Base-by-base conservation (phyloP, 805 yeast species). In the Candida pseudoglaebosa region DNA sequence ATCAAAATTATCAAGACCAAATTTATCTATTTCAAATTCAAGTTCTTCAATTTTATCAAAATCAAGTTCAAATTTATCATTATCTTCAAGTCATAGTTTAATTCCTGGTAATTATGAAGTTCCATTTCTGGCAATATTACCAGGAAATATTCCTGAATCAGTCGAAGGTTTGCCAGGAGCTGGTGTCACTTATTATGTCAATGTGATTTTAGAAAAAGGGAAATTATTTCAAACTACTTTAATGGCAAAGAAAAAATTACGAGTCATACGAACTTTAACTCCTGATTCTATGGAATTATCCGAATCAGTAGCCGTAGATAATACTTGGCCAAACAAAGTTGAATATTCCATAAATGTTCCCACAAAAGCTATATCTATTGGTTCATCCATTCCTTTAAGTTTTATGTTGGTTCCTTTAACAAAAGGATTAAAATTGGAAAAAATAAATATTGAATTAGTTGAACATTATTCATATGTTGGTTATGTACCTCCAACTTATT, bases 291-390 rank as follows among this genome's bases (percentile, higher is more conserved):
- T 85, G 3, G 98, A 93, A 52, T 68, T 89, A 17, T 75, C 95
- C 0, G 97, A 91, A 59, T 87, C 98, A 0, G 85, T 90, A 50
- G 86, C 95, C 0, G 95, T 91, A 22, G 96, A 89, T 54, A 91
- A 91, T 57, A 82, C 90, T 1, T 91, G 98, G 98, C 97, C 98
- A 2, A 69, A 80, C 33, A 93, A 93, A 56, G 87, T 91, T 22
- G 97, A 91, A 53, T 91, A 91, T 58, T 76, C 88, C 2, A 78
- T 93, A 42, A 83, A 86, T 38, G 80, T 86, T 4, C 97, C 98
- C 0, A 72, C 87, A 18, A 82, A 86, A 52, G 95, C 97, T 0
- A 75, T 88, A 17, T 95, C 98, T 0, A 81, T 93, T 31, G 99
- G 99, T 1, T 80, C 95, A 0, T 65, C 77, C 0, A 69, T 84